These are phyloP conservation scores for Talaromyces verruculosus DNA, from an alignment of 2,329 filamentous ascomycete species.

Conservation along the genomic window DNA sequence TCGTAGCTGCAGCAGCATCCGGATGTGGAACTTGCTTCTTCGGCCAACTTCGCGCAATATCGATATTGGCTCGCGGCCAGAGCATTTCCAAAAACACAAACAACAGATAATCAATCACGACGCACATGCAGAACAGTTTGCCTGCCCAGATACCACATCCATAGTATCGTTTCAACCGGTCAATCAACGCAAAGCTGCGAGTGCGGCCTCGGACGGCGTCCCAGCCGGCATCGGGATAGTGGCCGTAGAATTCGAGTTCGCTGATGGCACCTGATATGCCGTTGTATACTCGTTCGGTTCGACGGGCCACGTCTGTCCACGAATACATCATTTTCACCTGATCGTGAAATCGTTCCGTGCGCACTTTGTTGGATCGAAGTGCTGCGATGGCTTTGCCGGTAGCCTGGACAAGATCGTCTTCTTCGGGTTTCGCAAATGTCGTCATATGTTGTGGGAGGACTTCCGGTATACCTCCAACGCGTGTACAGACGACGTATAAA, in stretches of 20 bases:
- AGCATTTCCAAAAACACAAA: constrained; percentile 85
- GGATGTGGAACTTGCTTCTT: constrained; percentile 57
- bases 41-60: constrained; percentile 89
- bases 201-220: constrained; percentile 70
- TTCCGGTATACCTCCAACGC: constrained; percentile 94
- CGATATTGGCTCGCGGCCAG: constrained; percentile 81
- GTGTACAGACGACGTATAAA: constrained; percentile 92
- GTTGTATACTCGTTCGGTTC: constrained; percentile 93
- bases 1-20: constrained; percentile 21
- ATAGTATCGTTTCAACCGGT: constrained; percentile 93
- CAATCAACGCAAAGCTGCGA: constrained; percentile 88
- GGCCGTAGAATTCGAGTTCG: constrained; percentile 85
- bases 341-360: constrained; percentile 92
- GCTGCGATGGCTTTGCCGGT: constrained; percentile 86
- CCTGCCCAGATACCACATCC: constrained; percentile 98
- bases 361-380: constrained; percentile 79
- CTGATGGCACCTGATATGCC: constrained; percentile 84
- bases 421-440: constrained; percentile 92
- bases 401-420: constrained; percentile 87
- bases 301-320: constrained; percentile 91
- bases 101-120: constrained; percentile 88
- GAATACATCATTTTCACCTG: constrained; percentile 99
- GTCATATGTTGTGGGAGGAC: constrained; percentile 97
- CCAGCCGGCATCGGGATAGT: constrained; percentile 67
- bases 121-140: constrained; percentile 93